Evolutionary conservation across 345 rosid species (phyloP), one percentile per base, ranked within the genome.

Genomic region (Melastoma malabathricum): DNA sequence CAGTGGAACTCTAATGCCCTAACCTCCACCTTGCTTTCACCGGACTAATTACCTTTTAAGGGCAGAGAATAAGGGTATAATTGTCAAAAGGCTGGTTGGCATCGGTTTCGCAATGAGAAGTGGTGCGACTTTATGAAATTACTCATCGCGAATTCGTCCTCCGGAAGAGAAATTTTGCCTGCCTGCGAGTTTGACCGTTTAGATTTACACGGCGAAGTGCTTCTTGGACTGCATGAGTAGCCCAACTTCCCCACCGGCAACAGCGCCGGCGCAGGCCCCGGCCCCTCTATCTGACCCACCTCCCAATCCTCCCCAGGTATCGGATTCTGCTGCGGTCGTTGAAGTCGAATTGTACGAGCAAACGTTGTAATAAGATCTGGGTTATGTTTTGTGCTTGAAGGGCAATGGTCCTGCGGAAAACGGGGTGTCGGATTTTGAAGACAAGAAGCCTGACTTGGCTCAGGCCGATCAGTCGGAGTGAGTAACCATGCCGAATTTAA

Each of bases 391-490:
- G 25, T 17, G 16, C 43, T 1, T 44, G 4, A 48, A 59, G 51
- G 51, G 41, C 20, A 71, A 56, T 12, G 58, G 41, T 20, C 39
- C 51, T 13, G 5, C 31, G 15, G 12, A 43, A 13, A 66, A 56
- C 4, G 68, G 65, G 23, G 58, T 43, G 29, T n/a, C 22, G 31
- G 49, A 59, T 44, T 47, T 39, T 19, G 52, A 39, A 19, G 75
- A 66, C 44, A 49, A 46, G 38, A 63, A 71, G 43, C 65, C 63
- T 62, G 60, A 25, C 3, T 53, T 49, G 34, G n/a, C 47, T 18
- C 43, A 49, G 16, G 54, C 59, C 66, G 63, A 63, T 56, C 57
- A 47, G 68, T 71, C 39, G 59, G 71, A 55, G 25, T 7, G 25
- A 48, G 25, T 18, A 48, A 18, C 19, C 52, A 34, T 34, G 41